phyloP scores from a whole-genome alignment of 257 asterid genomes.

The Solanum rostratum region DNA sequence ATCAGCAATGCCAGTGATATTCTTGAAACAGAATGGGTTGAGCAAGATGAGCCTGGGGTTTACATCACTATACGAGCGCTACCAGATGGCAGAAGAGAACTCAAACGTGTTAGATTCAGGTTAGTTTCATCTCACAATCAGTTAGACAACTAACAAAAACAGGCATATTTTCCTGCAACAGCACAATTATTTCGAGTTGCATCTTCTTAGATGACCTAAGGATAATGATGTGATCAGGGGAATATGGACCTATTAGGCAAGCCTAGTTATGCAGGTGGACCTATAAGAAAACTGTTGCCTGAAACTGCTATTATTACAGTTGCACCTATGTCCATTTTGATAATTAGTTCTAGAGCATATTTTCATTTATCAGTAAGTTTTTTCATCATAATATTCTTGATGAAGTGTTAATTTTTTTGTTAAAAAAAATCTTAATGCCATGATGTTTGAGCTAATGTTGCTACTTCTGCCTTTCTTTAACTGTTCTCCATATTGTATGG shows the following conservation, averaged over 20 bases:
- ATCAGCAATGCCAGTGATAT: slow-evolving; percentile 79
- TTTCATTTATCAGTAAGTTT: background rate
- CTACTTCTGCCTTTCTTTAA: background rate
- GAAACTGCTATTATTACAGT: background rate
- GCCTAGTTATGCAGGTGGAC: background rate
- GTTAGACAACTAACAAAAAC: too few relatives aligned
- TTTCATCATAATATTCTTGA: background rate
- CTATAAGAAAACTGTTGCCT: background rate
- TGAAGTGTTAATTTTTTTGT: background rate
- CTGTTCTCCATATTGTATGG: background rate
- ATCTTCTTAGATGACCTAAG: background rate
- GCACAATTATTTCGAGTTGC: background rate
- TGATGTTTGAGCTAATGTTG: background rate
- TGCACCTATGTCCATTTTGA: background rate
- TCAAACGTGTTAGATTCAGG: slow-evolving; percentile 97
- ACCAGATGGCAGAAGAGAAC: slow-evolving; percentile 85
- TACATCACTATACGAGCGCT: slow-evolving; percentile 79
- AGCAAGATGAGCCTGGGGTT: slow-evolving; percentile 93
- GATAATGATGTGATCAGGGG: background rate
- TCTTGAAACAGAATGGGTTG: slow-evolving; percentile 87
- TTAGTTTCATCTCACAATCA: background rate
- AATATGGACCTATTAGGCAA: background rate
- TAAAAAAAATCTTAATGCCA: background rate
- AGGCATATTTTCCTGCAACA: background rate
- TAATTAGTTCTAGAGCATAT: background rate